These are phyloP conservation scores for Wilhelminamyces savonicus DNA, from an alignment of 805 yeast species.

Conservation along the genomic window DNA sequence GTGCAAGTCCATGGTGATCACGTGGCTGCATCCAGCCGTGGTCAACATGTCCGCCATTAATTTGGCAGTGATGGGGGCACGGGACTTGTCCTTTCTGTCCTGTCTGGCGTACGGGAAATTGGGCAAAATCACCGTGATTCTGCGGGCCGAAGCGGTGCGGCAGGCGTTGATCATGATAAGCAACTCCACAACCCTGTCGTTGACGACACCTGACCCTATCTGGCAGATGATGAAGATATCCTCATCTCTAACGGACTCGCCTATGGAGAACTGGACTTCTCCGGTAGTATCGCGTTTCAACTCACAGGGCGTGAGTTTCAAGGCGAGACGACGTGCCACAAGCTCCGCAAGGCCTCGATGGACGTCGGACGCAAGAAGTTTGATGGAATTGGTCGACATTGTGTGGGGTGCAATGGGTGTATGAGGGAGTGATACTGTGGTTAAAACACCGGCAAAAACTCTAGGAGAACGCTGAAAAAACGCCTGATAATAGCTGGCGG, in stretches of 20 bases:
- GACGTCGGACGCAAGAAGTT: slow-evolving; percentile 60
- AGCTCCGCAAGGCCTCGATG: slow-evolving; percentile 65
- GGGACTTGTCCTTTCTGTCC: slow-evolving; percentile 90
- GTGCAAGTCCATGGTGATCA: slow-evolving; percentile 93
- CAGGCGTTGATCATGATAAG: slow-evolving; percentile 91
- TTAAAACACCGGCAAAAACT: no score
- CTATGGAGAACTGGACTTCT: slow-evolving; percentile 73
- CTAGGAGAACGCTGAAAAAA: no score
- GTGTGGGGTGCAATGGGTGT: slow-evolving; percentile 1
- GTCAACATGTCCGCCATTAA: slow-evolving; percentile 85
- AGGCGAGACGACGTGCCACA: slow-evolving; percentile 58
- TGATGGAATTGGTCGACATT: slow-evolving; percentile 72
- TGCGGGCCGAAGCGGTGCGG: slow-evolving; percentile 90
- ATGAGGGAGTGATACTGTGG: no score
- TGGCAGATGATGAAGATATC: slow-evolving; percentile 81
- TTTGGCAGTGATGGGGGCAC: slow-evolving; percentile 96
- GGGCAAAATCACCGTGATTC: slow-evolving; percentile 92
- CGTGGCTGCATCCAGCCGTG: slow-evolving; percentile 93
- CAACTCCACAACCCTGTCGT: slow-evolving; percentile 82
- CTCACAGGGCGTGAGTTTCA: slow-evolving; percentile 55
- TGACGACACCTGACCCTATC: slow-evolving; percentile 80
- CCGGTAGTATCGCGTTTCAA: slow-evolving; percentile 63
- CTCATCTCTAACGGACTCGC: slow-evolving; percentile 86
- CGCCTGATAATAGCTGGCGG: no score
- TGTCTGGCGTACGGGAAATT: slow-evolving; percentile 97